Evolutionary conservation across 345 rosid genomes (phyloP).

Genomic region (Gossypium stocksii): DNA sequence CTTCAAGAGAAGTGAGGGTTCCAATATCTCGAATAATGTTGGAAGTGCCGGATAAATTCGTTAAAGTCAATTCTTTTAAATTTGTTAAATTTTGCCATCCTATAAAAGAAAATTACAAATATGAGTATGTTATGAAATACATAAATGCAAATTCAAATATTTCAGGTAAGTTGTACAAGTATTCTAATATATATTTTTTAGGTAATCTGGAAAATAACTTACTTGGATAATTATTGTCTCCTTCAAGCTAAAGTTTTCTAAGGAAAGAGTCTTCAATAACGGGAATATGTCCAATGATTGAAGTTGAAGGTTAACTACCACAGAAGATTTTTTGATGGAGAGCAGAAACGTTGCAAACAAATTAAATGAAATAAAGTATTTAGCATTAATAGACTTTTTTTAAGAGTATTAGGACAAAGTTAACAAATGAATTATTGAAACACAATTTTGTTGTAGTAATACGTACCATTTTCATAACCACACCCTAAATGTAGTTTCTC

Average conservation of each 20-base stretch:
- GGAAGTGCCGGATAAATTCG: neutral
- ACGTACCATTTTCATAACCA: neutral
- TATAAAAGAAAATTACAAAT: neutral
- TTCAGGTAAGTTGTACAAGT: too few relatives aligned
- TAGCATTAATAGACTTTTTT: neutral
- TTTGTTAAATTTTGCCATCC: neutral
- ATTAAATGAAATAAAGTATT: too few relatives aligned
- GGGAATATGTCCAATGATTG: neutral
- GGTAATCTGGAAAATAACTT: neutral
- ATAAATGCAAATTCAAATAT: neutral
- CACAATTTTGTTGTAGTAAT: neutral
- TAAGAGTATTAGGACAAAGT: neutral
- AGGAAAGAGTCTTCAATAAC: neutral
- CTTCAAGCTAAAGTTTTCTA: neutral
- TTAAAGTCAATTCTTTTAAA: neutral
- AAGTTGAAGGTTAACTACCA: neutral
- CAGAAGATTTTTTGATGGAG: too few relatives aligned
- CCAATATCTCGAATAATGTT: neutral
- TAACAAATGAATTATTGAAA: neutral
- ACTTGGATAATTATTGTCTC: neutral
- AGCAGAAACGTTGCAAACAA: too few relatives aligned
- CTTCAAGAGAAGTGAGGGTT: neutral
- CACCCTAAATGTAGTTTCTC: accelerated
- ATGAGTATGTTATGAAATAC: neutral
- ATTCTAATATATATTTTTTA: neutral